Percentiles rank a stretch among this genome's conserved stretches.
Conservation (phyloP, 441 rosid species). For the Gossypium lobatum region DNA sequence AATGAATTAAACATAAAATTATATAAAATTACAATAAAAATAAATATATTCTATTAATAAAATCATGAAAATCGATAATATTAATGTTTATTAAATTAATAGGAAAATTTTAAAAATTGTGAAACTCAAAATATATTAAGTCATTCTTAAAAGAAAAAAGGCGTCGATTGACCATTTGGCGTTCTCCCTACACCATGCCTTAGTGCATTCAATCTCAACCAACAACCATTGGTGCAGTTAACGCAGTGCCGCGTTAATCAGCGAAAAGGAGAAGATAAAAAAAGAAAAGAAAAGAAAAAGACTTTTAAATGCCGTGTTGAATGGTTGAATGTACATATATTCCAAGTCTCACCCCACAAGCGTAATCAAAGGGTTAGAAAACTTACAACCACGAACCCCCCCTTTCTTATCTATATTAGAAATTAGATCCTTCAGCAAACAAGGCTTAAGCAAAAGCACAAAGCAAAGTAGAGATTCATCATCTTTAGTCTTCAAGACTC, state of each 20-base stretch:
- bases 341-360: neutral
- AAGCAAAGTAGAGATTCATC: neutral
- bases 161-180: neutral
- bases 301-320: neutral
- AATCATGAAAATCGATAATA: neutral
- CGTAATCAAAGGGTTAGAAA: conserved; percentile 1
- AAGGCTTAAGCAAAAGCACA: neutral
- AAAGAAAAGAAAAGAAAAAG: neutral
- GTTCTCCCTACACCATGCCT: neutral
- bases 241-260: neutral
- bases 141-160: neutral
- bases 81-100: too few species aligned
- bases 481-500: neutral
- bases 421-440: neutral
- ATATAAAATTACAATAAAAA: too few species aligned
- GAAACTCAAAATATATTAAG: too few species aligned
- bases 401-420: neutral
- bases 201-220: neutral
- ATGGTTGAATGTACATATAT: neutral
- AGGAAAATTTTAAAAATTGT: too few species aligned
- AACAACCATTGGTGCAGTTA: neutral
- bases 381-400: neutral
- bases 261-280: too few species aligned
- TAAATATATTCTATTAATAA: neutral
- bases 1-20: too few species aligned